Evolutionary conservation across 1,139 yeast species (phyloP).

Genomic region (Pichia sp.): DNA sequence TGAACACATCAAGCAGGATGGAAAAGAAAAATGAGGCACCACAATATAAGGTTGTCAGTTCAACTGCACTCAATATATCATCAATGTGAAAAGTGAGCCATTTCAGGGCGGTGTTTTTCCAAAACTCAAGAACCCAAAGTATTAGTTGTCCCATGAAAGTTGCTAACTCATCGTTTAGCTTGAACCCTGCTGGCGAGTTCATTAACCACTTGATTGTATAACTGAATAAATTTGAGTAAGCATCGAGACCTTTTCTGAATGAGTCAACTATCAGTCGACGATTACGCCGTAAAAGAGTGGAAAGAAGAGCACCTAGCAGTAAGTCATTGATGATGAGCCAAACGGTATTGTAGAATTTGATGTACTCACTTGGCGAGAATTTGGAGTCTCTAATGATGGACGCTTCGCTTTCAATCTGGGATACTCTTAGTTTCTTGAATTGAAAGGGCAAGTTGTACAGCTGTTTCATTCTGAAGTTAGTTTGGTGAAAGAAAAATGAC

Average conservation of each 20-base stretch:
- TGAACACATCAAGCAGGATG: conserved; percentile 54
- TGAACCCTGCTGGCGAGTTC: conserved; percentile 90
- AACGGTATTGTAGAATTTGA: conserved; percentile 76
- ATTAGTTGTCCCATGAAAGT: conserved; percentile 80
- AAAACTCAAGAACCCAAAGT: conserved; percentile 74
- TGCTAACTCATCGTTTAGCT: conserved; percentile 81
- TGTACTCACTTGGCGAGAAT: conserved; percentile 61
- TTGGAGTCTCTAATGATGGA: conserved; percentile 28
- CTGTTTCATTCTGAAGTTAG: conserved; percentile 73
- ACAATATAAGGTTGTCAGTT: conserved; percentile 38
- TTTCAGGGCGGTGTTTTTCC: conserved; percentile 38
- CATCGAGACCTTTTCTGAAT: conserved; percentile 6
- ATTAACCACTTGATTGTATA: conserved; percentile 66
- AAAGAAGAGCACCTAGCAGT: conserved; percentile 60
- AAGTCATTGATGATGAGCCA: conserved; percentile 87
- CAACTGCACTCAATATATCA: conserved; percentile 28
- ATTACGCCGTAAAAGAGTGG: conserved; percentile 44
- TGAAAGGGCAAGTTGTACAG: conserved; percentile 77
- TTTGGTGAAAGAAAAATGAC: conserved; percentile 52
- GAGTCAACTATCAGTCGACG: conserved; percentile 28
- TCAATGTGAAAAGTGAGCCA: conserved; percentile 11
- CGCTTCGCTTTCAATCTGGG: conserved; percentile 21
- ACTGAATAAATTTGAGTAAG: conserved; percentile 34
- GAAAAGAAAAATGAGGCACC: conserved; percentile 71
- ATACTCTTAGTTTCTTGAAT: conserved; percentile 46